A percentile compares a stretch with the other conserved stretches of the same genome.
Evolutionary conservation across 495 filamentous ascomycete species (phyloP).

Genomic region (Penicillium atrosanguineum): DNA sequence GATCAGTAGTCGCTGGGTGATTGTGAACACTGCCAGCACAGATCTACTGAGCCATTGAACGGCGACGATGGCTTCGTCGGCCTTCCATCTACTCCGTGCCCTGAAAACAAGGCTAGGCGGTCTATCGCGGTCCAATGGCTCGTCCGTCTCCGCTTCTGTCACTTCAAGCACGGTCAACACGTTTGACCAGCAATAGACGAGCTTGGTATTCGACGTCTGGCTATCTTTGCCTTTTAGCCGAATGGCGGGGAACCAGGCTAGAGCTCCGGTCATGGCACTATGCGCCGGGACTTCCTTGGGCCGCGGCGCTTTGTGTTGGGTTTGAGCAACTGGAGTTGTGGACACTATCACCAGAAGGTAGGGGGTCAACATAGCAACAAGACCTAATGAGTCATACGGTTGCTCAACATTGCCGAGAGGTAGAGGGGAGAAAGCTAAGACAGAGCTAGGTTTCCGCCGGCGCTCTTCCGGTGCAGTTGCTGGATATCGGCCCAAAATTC

Average conservation of each 20-base stretch:
- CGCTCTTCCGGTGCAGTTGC: slow-evolving; percentile 53
- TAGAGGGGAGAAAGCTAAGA: slow-evolving; percentile 86
- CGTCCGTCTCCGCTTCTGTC: slow-evolving; percentile 62
- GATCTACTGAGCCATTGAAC: slow-evolving; percentile 97
- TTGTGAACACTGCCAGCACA: slow-evolving; percentile 84
- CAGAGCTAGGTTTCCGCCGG: slow-evolving; percentile 87
- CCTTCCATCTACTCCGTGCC: slow-evolving; percentile 84
- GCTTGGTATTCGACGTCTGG: slow-evolving; percentile 56
- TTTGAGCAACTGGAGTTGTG: slow-evolving; percentile 92
- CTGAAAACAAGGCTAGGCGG: slow-evolving; percentile 76
- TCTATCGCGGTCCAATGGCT: slow-evolving; percentile 61
- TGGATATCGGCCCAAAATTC: slow-evolving; percentile 91
- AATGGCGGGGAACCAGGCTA: slow-evolving; percentile 97
- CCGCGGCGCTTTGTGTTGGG: slow-evolving; percentile 85
- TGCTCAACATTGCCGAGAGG: slow-evolving; percentile 91
- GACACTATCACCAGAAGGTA: slow-evolving; percentile 96
- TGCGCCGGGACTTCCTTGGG: slow-evolving; percentile 89
- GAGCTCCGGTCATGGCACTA: slow-evolving; percentile 84
- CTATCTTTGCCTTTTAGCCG: slow-evolving; percentile 74
- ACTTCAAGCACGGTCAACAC: slow-evolving; percentile 89
- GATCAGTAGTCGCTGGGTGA: slow-evolving; percentile 89
- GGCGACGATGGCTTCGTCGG: slow-evolving; percentile 92
- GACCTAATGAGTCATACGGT: slow-evolving; percentile 79
- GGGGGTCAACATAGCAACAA: slow-evolving; percentile 94
- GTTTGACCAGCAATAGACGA: slow-evolving; percentile 99